Base-by-base conservation (phyloP, 1,284 basidiomycete genomes). In the Ganoderma multipileum region DNA sequence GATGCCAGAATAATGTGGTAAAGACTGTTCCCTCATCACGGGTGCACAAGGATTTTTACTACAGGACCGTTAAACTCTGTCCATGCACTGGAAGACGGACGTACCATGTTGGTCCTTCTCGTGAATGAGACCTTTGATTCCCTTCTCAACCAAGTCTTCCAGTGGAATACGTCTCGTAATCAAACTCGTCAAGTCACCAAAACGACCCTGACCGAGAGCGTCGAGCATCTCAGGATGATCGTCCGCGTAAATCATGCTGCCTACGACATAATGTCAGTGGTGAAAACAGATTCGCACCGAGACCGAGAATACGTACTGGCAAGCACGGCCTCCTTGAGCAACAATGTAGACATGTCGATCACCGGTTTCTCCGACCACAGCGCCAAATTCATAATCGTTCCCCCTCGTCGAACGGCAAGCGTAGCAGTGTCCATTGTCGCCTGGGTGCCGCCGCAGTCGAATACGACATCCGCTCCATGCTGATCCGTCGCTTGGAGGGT, bases 361-460 rank as follows among this genome's bases (percentile, higher is more conserved):
- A 60, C 55, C 1, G 78, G 75, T 14, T 57, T 58, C 44, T 59
- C 67, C 50, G 72, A 72, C 80, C 80, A 81, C 6, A 79, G 70
- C 2, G 78, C 77, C 18, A 81, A 74, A 60, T 78, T 75, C 61
- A 79, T 68, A 12, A 80, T 68, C 23, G 70, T 76, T 4, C 80
- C 80, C 3, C 76, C 65, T 0, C 76, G 70, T 16, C 77, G 73
- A 30, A 78, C 72, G 6, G 76, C 74, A 23, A 50, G 61, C 42
- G 80, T 65, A 4, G 77, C 79, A 3, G 73, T 69, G 8, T 76
- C 74, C 30, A 81, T 65, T 23, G 75, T 75, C 5, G 65, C 66
- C 63, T 79, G 76, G 3, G 73, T 66, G 8, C 79, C 79, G 1
- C 79, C 79, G 23, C 79, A 80, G 65, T 81, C 80, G 66, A 79